Percentiles rank a stretch among this genome's conserved stretches.
These are phyloP conservation scores for Citrus mangshanensis DNA, from an alignment of 345 rosid genomes.

Conservation along the genomic window DNA sequence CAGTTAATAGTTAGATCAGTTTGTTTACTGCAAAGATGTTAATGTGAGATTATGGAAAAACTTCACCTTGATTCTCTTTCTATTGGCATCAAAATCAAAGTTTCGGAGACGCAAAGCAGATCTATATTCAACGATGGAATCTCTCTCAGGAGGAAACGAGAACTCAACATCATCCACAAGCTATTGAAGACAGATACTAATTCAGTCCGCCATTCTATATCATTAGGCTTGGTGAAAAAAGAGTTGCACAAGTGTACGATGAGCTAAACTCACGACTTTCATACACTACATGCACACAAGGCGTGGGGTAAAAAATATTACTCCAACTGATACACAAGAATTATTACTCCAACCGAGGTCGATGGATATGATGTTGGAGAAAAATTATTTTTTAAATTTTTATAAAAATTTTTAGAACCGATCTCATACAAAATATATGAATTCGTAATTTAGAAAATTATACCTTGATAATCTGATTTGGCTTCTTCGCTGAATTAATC, in stretches of 20 bases:
- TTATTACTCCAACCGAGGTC: no score
- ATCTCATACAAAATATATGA: no score
- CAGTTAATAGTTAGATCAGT: background rate
- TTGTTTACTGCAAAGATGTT: background rate
- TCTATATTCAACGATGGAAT: slow-evolving; percentile 64
- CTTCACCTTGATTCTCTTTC: slow-evolving; percentile 72
- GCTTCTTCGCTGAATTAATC: no score
- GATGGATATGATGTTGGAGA: no score
- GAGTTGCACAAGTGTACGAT: background rate
- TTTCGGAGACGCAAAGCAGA: slow-evolving; percentile 74
- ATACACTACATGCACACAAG: no score
- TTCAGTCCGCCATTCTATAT: no score
- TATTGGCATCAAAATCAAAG: slow-evolving; percentile 72
- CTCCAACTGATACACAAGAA: no score
- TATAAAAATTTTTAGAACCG: no score
- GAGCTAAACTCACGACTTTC: slow-evolving; percentile 25
- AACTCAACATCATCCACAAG: slow-evolving; percentile 89
- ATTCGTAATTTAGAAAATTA: no score
- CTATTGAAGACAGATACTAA: slow-evolving; percentile 18
- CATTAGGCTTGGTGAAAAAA: background rate
- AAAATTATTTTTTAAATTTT: no score
- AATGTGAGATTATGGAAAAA: background rate
- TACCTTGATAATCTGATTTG: no score
- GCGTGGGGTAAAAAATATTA: no score
- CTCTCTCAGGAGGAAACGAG: slow-evolving; percentile 63